Evolutionary conservation across 1,139 yeast species (phyloP), one percentile per base, ranked within the genome.

Genomic region (Suhomyces terraborum): DNA sequence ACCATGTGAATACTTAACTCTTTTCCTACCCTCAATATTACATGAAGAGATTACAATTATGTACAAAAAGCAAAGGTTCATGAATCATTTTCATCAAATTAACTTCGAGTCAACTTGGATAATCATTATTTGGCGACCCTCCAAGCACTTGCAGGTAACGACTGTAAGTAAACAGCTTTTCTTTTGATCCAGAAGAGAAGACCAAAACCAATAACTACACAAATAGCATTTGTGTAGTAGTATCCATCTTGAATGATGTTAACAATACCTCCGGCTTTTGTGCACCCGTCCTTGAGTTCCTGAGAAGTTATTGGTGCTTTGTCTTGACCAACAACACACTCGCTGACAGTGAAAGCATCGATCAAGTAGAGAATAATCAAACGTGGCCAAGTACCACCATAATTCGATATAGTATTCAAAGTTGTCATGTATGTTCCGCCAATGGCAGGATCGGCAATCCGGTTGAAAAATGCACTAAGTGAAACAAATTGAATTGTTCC

Each of bases 401-500:
- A 75, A 58, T 93, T 93, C 26, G 95, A 83, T 38, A 93, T 71
- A 0, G 99, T 93, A 63, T 94, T 94, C 43, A 93, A 70, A 1
- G 96, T 84, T 0, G 98, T 93, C 98, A 94, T 93, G 62, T 93
- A 93, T 0, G 99, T 94, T 1, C 98, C 98, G 13, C 98, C 99
- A 53, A 93, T 88, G 10, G 82, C 66, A 0, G 98, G 98, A 61
- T 93, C 98, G 2, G 98, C 96, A 40, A 94, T 87, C 54, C 84
- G 84, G 4, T 97, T 91, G 62, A 91, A 97, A 70, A 93, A 94
- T 0, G 98, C 95, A 58, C 91, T 85, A 41, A 93, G 81, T 4
- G 96, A 86, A 20, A 93, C 98, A 67, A 94, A 93, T 61, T 91
- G 98, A 42, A 93, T 83, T 0, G 98, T 93, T 5, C 93, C 80